phyloP scores from a whole-genome alignment of 2,329 filamentous ascomycete species.

The Fusarium sp. region DNA sequence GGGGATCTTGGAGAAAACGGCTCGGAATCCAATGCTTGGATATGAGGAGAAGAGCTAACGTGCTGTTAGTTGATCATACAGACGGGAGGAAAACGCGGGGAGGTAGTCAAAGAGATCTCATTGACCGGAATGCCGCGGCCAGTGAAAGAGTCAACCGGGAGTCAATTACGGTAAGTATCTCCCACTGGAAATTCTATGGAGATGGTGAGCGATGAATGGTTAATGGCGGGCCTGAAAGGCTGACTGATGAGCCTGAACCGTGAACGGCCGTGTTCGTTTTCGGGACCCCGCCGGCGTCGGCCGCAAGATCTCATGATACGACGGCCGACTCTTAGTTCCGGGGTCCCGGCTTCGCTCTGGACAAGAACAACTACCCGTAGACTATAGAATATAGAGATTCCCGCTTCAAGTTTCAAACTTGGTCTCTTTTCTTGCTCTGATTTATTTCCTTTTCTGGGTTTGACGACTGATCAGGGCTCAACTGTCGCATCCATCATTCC shows the following conservation, averaged over 20 bases:
- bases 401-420: not conserved
- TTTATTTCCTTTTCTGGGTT: not conserved
- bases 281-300: constrained; percentile 33
- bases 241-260: not conserved
- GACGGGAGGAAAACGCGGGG: constrained; percentile 22
- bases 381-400: not conserved
- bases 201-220: not conserved
- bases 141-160: constrained; percentile 7
- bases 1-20: constrained; percentile 16
- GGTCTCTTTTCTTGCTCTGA: not conserved
- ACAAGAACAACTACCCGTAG: not conserved
- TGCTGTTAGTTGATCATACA: not conserved
- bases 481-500: not conserved
- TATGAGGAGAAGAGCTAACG: constrained; percentile 20
- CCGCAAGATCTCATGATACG: constrained; percentile 32
- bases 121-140: constrained; percentile 30
- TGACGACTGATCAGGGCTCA: not conserved
- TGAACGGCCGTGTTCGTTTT: constrained; percentile 42
- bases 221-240: not conserved
- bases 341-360: not conserved
- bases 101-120: constrained; percentile 4
- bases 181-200: not conserved
- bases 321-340: constrained; percentile 14
- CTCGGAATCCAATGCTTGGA: not conserved
- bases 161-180: constrained; percentile 23